Evolutionary conservation across 2,329 filamentous ascomycete genomes (phyloP), one percentile per base, ranked within the genome.

Genomic region (Plectosphaerella plurivora): DNA sequence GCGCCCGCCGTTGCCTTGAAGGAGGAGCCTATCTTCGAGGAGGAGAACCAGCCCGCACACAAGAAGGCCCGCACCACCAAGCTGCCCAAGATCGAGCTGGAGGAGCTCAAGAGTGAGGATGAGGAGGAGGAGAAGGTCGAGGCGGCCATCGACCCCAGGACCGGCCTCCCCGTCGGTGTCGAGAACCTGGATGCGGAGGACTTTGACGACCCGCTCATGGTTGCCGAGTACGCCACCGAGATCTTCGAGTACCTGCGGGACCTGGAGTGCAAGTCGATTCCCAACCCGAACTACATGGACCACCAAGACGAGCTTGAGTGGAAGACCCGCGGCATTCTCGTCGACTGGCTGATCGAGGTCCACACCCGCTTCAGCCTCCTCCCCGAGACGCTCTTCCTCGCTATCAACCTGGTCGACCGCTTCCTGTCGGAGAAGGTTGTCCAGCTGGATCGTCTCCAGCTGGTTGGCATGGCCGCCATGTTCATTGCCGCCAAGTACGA

Each of bases 401-500:
- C 92, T 45, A 90, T 97, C 79, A 99, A 97, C 81, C 91, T 97
- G 69, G 95, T 97, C 67, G 94, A 99, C 70, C 92, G 94, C 55
- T 99, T 97, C 77, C 83, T 99, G 46, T 97, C 93, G 0, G 84
- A 86, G 65, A 97, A 97, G 77, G 88, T 97, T 33, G 94, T 99
- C 45, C 91, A 96, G 73, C 85, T 99, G 46, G 93, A 97, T 69
- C 91, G 92, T 56, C 86, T 99, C 6, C 94, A 99, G 73, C 82
- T 99, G 9, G 94, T 99, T 53, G 94, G 94, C 65, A 92, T 97
- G 64, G 96, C 94, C 22, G 94, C 93, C 70, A 97, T 99, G 94
- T 97, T 97, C 77, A 96, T 97, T 65, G 94, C 94, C 12, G 95
- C 93, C 65, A 99, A 99, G 76, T 99, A 97, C 68, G 93, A 99